phyloP scores from a whole-genome alignment of 345 rosid genomes.

The Ceriops tagal region DNA sequence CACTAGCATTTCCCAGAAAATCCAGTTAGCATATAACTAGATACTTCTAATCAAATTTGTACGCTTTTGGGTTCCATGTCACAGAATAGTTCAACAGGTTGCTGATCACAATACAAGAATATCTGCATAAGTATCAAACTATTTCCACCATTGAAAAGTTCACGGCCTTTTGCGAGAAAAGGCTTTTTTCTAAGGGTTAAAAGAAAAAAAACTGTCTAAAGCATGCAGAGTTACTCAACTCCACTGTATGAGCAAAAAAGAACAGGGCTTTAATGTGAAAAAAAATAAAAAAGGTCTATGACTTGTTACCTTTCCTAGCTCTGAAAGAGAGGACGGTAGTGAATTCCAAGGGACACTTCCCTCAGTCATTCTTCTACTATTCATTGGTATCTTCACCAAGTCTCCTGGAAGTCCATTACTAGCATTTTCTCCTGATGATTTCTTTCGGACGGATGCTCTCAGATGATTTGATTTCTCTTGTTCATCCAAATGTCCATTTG shows the following conservation, averaged over 20 bases:
- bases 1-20: background rate
- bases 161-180: background rate
- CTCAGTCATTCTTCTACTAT: conserved; percentile 58
- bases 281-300: no score
- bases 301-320: conserved; percentile 76
- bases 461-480: conserved; percentile 48
- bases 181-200: background rate
- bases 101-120: background rate
- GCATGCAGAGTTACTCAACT: background rate
- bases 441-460: conserved; percentile 46
- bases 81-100: background rate
- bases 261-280: background rate
- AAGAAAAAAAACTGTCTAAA: background rate
- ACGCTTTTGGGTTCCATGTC: background rate
- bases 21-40: background rate
- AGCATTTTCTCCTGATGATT: conserved; percentile 42
- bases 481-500: conserved; percentile 49
- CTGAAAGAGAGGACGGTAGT: conserved; percentile 77
- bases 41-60: background rate
- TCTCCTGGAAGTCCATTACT: conserved; percentile 61
- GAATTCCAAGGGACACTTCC: conserved; percentile 68
- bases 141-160: background rate
- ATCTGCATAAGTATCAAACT: background rate
- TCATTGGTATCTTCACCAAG: conserved; percentile 72
- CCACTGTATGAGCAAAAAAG: background rate